Base-by-base conservation (phyloP, 1,139 yeast genomes). In the Eremothecium coryli region DNA sequence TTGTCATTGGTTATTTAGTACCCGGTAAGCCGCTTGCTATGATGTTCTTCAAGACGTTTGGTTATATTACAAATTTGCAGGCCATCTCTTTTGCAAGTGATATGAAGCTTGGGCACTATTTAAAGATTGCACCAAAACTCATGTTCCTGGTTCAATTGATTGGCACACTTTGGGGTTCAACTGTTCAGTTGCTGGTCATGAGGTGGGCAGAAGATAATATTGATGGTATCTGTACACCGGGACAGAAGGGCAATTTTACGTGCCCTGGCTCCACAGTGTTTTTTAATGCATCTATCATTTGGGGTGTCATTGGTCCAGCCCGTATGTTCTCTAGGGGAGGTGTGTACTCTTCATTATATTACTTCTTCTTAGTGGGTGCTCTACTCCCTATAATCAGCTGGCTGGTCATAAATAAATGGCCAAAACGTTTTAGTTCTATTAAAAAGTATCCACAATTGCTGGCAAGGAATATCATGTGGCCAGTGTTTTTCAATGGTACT, bases 231-330 rank as follows among this genome's bases (percentile, higher is more conserved):
- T 79, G 86, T 60, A 45, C 49, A 2, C 45, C 63, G 3, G 46
- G 56, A 29, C 79, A 74, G 54, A 41, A 45, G 3, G 60, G 61
- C 21, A 58, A 59, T 20, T 72, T 70, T 48, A 60, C 70, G 2
- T 74, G 80, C 50, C 73, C 77, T 3, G 56, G 57, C 18, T 66
- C 68, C 6, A 60, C 59, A 20, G 68, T 68, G 1, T 73, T 67
- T 51, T 75, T 62, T 58, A 64, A 65, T 33, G 74, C 82, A 5
- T 68, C 76, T 3, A 67, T 77, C 23, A 63, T 73, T 30, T 78
- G 84, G 84, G 82, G 82, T 37, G 71, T 71, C 8, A 69, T 76
- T 44, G 82, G 81, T 2, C 78, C 81, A 1, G 57, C 62, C 43
- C 63, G 68, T 41, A 68, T 64, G 33, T 71, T 71, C 42, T 58